Percentiles rank a stretch among this genome's conserved stretches.
Evolutionary conservation across 148 eudicot species (phyloP).

Genomic region (Cornus suecica): DNA sequence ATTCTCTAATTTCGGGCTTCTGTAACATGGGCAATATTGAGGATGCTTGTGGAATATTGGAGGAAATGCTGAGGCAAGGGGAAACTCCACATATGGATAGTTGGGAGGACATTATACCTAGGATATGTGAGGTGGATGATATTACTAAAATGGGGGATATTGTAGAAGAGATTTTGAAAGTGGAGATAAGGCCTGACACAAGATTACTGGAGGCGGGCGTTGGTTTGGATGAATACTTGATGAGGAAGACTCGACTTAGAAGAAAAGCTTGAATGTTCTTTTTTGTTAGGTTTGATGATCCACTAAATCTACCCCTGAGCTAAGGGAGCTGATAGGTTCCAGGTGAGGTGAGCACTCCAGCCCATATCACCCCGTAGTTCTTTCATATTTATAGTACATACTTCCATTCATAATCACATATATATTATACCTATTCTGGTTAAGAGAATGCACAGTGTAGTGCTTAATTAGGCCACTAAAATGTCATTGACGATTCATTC

Average conservation of each 20-base stretch:
- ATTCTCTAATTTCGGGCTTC: constrained; percentile 55
- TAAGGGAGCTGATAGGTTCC: neutral
- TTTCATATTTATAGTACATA: neutral
- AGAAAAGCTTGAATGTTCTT: constrained; percentile 24
- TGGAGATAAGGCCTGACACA: constrained; percentile 52
- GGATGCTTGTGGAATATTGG: constrained; percentile 62
- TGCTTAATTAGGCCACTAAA: too few relatives aligned
- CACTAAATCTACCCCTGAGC: neutral
- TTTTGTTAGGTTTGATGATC: neutral
- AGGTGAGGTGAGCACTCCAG: neutral
- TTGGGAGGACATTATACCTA: constrained; percentile 64
- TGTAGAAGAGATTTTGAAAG: constrained; percentile 51
- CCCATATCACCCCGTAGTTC: neutral
- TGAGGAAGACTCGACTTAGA: constrained; percentile 37
- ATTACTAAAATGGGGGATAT: constrained; percentile 24
- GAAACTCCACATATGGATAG: constrained; percentile 56
- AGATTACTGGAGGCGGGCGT: constrained; percentile 65
- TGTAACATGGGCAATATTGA: constrained; percentile 70
- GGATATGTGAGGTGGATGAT: constrained; percentile 55
- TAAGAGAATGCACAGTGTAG: too few relatives aligned
- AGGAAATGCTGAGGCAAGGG: constrained; percentile 44
- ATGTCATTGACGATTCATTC: too few relatives aligned
- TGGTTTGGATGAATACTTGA: constrained; percentile 60
- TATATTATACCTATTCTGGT: too few relatives aligned
- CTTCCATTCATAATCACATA: too few relatives aligned